These are phyloP conservation scores for Stagonosporopsis rhizophila DNA, from an alignment of 2,329 filamentous ascomycete genomes.

Conservation along the genomic window DNA sequence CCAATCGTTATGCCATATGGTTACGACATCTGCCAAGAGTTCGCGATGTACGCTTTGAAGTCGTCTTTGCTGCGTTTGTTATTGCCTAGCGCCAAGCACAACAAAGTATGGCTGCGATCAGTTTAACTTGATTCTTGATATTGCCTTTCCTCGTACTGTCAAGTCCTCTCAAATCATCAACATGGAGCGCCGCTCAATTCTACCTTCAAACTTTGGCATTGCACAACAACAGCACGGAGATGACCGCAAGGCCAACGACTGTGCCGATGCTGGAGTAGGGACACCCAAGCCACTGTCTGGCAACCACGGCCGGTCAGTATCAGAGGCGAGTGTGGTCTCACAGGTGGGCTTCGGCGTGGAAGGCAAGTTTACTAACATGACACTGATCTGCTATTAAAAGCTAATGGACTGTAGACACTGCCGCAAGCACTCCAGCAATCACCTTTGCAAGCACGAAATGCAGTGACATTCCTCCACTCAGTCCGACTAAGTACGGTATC, in stretches of 20 bases:
- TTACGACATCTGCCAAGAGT: constrained; percentile 9
- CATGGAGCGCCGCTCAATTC: constrained; percentile 2
- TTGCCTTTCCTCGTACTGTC: background rate
- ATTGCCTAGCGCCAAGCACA: constrained; percentile 13
- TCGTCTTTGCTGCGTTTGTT: constrained; percentile 16
- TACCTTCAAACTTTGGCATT: constrained; percentile 1
- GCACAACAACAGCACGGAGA: background rate
- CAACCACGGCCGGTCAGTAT: background rate
- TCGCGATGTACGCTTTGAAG: constrained; percentile 11
- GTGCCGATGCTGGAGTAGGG: background rate
- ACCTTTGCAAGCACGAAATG: background rate
- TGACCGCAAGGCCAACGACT: background rate
- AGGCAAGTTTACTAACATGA: background rate
- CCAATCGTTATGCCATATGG: background rate
- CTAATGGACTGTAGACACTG: constrained; percentile 1
- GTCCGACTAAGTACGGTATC: background rate
- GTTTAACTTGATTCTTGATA: background rate
- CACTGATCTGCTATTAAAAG: background rate
- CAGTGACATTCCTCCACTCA: background rate
- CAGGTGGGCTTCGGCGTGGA: background rate
- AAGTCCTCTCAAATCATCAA: background rate
- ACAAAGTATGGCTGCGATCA: background rate
- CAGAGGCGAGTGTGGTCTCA: background rate
- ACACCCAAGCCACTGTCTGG: background rate
- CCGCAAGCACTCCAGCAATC: background rate